Conservation (phyloP, 495 filamentous ascomycete genomes). For the Penicillium subrubescens region DNA sequence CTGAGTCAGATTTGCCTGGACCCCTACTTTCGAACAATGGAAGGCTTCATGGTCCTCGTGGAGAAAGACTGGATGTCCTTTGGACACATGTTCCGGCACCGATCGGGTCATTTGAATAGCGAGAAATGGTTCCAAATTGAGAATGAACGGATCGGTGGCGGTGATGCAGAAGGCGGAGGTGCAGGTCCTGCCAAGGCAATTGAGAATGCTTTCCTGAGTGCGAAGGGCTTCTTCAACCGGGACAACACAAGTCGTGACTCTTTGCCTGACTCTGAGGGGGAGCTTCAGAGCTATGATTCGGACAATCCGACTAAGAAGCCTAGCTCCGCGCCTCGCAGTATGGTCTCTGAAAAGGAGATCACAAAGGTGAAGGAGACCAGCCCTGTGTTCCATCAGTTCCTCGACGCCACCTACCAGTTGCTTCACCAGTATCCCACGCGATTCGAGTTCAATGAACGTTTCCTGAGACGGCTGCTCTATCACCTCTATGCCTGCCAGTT, state of each 20-base stretch:
- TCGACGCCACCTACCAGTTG: constrained; percentile 93
- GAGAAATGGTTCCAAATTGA: constrained; percentile 96
- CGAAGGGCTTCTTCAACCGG: constrained; percentile 87
- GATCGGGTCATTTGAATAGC: constrained; percentile 80
- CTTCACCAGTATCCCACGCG: constrained; percentile 83
- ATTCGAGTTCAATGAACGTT: constrained; percentile 97
- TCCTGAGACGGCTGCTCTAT: constrained; percentile 86
- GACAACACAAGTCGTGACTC: constrained; percentile 70
- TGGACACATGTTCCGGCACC: constrained; percentile 93
- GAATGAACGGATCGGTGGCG: constrained; percentile 56
- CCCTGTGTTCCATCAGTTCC: constrained; percentile 98
- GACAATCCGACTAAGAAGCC: constrained; percentile 48
- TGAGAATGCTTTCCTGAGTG: constrained; percentile 83
- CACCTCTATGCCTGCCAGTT: constrained; percentile 97
- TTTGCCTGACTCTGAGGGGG: constrained; percentile 60
- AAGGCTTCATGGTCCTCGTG: constrained; percentile 92
- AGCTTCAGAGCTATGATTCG: constrained; percentile 58
- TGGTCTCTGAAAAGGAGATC: constrained; percentile 51
- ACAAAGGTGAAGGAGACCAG: constrained; percentile 82
- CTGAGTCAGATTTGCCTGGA: constrained; percentile 92
- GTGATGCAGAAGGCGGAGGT: constrained; percentile 56
- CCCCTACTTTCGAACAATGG: constrained; percentile 92
- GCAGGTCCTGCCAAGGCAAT: constrained; percentile 66
- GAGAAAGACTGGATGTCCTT: constrained; percentile 99
- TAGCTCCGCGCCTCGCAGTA: constrained; percentile 38